Base-by-base conservation (phyloP, 2,329 filamentous ascomycete genomes). In the Sclerotinia trifoliorum region DNA sequence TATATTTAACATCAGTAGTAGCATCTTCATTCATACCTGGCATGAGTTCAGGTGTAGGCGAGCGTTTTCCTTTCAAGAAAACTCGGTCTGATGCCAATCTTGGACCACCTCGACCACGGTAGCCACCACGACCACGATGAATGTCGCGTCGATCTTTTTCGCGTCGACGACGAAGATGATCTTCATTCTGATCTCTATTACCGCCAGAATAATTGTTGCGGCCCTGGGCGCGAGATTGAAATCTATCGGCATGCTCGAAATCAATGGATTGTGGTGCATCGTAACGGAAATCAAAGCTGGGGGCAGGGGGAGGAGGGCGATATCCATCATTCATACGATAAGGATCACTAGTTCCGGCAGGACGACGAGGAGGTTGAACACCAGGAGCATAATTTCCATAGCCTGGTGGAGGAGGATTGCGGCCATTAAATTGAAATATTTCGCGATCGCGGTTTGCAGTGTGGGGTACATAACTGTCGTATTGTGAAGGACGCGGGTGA, bases 1-100 rank as follows among this genome's bases (percentile, higher is more conserved):
- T 81, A 73, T 85, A 90, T 56, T 83, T 87, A 17, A 81, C 81
- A 61, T 67, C 71, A 39, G 69, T 56, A n/a, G 63, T 68, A 56
- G 71, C 66, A 26, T 75, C 74, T 64, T 75, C 76, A 49, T 76
- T 74, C 74, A 78, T 78, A 51, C 76, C 76, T 32, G 73, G 69
- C 76, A 78, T 77, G 21, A 77, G 69, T 48, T 78, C 76, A 61
- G 77, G 77, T 6, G 77, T 78, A 26, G 76, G 76, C n/a, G 70
- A 76, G 62, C 77, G 76, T 55, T 77, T 78, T n/a, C 72, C 72
- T 49, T 75, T 73, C 15, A 78, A 70, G 54, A 78, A 78, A 1
- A 73, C 75, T 58, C 77, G 72, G 66, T 78, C 75, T 21, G 77
- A 74, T 49, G 77, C 75, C 58, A 73, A 62, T 72, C 74, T 72